These are phyloP conservation scores for Theileria parva DNA, from an alignment of 169 alveolate species.

Conservation along the genomic window DNA sequence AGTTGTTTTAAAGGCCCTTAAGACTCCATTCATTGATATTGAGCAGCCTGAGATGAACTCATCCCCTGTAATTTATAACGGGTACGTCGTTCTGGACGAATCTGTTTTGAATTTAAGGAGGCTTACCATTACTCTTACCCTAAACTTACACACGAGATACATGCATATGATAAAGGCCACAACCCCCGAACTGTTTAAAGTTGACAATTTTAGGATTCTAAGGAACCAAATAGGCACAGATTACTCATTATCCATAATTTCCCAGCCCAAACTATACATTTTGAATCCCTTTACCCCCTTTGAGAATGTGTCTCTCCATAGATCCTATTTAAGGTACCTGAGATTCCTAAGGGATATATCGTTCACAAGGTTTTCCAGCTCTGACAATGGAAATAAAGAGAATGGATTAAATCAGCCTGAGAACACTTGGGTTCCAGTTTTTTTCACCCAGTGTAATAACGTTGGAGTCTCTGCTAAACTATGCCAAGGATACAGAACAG, in stretches of 20 bases:
- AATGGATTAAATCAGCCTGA: not conserved
- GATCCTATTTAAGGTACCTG: not conserved
- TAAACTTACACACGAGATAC: slow-evolving; percentile 52
- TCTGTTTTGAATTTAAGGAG: slow-evolving; percentile 11
- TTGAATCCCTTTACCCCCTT: slow-evolving; percentile 4
- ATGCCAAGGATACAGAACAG: slow-evolving; percentile 33
- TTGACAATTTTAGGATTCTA: not conserved
- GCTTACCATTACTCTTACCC: slow-evolving; percentile 20
- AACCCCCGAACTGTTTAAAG: slow-evolving; percentile 10
- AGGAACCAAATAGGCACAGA: slow-evolving; percentile 2
- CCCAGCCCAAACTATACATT: slow-evolving; percentile 44
- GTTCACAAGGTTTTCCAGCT: slow-evolving; percentile 7
- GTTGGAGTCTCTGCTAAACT: slow-evolving; percentile 8
- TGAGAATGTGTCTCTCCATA: not conserved
- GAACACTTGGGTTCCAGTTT: slow-evolving; percentile 32
- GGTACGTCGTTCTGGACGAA: slow-evolving; percentile 42
- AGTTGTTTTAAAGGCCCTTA: slow-evolving; percentile 3
- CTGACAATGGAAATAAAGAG: not conserved
- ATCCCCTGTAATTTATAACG: slow-evolving; percentile 50
- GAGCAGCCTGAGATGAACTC: slow-evolving; percentile 53
- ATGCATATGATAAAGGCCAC: slow-evolving; percentile 43
- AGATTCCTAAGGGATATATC: slow-evolving; percentile 28
- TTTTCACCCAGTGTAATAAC: not conserved
- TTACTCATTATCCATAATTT: slow-evolving; percentile 6
- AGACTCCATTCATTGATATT: slow-evolving; percentile 51